Evolutionary conservation across 768 basidiomycete species (phyloP).

Genomic region (Naganishia antarctica): DNA sequence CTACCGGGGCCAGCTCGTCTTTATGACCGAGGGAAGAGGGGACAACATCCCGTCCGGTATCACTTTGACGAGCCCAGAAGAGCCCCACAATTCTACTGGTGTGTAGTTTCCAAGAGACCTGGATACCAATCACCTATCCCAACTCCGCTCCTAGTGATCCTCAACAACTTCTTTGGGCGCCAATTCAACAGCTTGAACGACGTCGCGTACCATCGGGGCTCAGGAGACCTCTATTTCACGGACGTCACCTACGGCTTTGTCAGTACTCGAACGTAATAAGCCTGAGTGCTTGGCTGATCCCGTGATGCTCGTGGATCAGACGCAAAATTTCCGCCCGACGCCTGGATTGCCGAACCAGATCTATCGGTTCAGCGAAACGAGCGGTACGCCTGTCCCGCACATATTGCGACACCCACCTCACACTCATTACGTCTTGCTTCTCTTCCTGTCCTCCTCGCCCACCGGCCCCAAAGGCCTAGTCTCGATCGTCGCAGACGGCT

Average conservation of each 20-base stretch:
- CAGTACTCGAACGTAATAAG: background rate
- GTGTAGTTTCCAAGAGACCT: slow-evolving; percentile 42
- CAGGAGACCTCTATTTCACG: slow-evolving; percentile 68
- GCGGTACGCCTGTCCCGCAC: background rate
- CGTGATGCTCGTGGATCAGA: slow-evolving; percentile 53
- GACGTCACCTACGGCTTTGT: slow-evolving; percentile 58
- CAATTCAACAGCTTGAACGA: slow-evolving; percentile 82
- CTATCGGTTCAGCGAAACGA: slow-evolving; percentile 67
- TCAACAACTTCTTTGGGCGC: slow-evolving; percentile 73
- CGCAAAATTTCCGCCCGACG: slow-evolving; percentile 62
- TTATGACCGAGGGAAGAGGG: slow-evolving; percentile 65
- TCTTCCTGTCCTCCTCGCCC: too few species aligned
- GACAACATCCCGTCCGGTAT: slow-evolving; percentile 58
- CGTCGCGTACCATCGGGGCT: slow-evolving; percentile 64
- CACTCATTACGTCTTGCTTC: background rate
- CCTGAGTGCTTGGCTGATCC: background rate
- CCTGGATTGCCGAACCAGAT: slow-evolving; percentile 70
- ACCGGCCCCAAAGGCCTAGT: slow-evolving; percentile 53
- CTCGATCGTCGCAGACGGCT: slow-evolving; percentile 70
- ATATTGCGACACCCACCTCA: background rate
- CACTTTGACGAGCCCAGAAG: slow-evolving; percentile 60
- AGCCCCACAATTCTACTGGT: slow-evolving; percentile 63
- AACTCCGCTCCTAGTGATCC: slow-evolving; percentile 46
- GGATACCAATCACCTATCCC: background rate
- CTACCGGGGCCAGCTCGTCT: slow-evolving; percentile 58